Conservation (phyloP, 2,329 filamentous ascomycete species). For the Periconia sp. region DNA sequence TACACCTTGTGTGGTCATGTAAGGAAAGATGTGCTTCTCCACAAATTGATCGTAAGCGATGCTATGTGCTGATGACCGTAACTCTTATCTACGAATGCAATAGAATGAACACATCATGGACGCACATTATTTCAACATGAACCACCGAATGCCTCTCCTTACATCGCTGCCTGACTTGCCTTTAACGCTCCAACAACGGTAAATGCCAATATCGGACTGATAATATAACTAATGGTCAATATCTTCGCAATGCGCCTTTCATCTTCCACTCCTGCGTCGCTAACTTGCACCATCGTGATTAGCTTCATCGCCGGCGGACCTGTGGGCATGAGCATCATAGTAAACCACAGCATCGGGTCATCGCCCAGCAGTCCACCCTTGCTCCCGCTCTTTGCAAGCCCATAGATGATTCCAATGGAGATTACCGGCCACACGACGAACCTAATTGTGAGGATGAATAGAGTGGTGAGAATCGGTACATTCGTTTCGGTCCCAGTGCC, state of each 20-base stretch:
- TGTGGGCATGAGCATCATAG: conserved; percentile 64
- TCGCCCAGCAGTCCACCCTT: conserved; percentile 49
- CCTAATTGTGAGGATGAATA: conserved; percentile 30
- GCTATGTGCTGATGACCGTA: too few species aligned
- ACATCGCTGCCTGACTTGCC: conserved; percentile 33
- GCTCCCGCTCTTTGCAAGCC: conserved; percentile 58
- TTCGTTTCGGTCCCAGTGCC: background rate
- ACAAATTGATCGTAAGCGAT: too few species aligned
- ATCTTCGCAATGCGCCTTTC: conserved; percentile 60
- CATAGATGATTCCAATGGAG: conserved; percentile 60
- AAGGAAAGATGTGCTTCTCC: conserved; percentile 2
- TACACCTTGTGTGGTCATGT: conserved; percentile 29
- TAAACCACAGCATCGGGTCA: conserved; percentile 71
- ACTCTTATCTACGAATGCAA: too few species aligned
- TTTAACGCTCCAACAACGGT: conserved; percentile 39
- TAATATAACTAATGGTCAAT: conserved; percentile 46
- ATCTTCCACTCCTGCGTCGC: conserved; percentile 48
- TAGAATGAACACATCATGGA: too few species aligned
- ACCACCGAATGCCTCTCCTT: too few species aligned
- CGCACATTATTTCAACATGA: too few species aligned
- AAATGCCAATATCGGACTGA: conserved; percentile 37
- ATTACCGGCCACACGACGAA: conserved; percentile 36
- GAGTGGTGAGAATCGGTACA: conserved; percentile 24
- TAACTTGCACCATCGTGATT: conserved; percentile 58
- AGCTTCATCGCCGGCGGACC: conserved; percentile 62